Percentiles rank a stretch among this genome's conserved stretches.
phyloP scores from a whole-genome alignment of 768 basidiomycete species.

The Xerocomellus chrysenteron region DNA sequence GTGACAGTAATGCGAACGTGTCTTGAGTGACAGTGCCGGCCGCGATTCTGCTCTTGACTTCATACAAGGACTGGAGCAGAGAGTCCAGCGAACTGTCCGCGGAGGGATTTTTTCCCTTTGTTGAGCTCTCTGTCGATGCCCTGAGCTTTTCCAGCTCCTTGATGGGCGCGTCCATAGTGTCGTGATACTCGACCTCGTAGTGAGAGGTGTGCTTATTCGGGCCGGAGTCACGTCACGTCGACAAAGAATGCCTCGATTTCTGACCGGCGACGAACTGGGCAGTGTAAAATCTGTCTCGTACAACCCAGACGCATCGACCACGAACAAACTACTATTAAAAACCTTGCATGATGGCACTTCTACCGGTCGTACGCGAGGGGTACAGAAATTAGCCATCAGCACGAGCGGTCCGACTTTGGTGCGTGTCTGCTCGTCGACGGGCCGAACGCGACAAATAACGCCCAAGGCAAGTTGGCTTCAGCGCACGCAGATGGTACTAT shows the following conservation, averaged over 20 bases:
- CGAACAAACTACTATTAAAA: slow-evolving; percentile 34
- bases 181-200: not conserved
- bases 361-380: slow-evolving; percentile 34
- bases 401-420: slow-evolving; percentile 38
- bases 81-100: slow-evolving; percentile 62
- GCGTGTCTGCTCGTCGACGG: slow-evolving; percentile 21
- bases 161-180: slow-evolving; percentile 65
- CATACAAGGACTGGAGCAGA: slow-evolving; percentile 56
- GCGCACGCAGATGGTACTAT: slow-evolving; percentile 61
- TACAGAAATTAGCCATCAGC: slow-evolving; percentile 41
- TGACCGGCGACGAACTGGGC: slow-evolving; percentile 78
- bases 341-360: slow-evolving; percentile 35
- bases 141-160: slow-evolving; percentile 83
- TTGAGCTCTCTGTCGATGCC: slow-evolving; percentile 46
- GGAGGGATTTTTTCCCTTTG: slow-evolving; percentile 54
- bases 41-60: slow-evolving; percentile 53
- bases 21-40: slow-evolving; percentile 49
- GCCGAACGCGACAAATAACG: slow-evolving; percentile 22
- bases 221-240: slow-evolving; percentile 22
- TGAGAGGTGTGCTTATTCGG: slow-evolving; percentile 3
- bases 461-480: slow-evolving; percentile 62
- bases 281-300: slow-evolving; percentile 64
- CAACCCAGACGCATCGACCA: slow-evolving; percentile 29
- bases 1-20: slow-evolving; percentile 49
- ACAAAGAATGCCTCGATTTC: slow-evolving; percentile 59